Evolutionary conservation across 2,329 filamentous ascomycete genomes (phyloP).

Genomic region (Aspergillus versicolor): DNA sequence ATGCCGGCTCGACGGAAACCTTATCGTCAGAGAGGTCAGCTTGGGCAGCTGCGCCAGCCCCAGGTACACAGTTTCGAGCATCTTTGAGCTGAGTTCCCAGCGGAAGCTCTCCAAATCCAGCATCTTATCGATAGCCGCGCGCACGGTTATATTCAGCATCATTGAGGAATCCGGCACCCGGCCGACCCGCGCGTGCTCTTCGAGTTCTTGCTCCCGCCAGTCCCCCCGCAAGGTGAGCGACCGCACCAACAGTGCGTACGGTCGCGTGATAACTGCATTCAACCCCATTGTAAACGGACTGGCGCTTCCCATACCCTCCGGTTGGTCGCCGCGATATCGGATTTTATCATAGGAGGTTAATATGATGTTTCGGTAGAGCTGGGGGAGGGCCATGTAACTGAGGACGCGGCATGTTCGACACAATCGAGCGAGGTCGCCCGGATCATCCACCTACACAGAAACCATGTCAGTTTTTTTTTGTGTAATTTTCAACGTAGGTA

Average conservation of each 20-base stretch:
- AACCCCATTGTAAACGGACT: conserved; percentile 64
- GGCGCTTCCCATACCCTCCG: conserved; percentile 61
- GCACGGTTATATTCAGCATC: conserved; percentile 61
- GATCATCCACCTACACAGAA: conserved; percentile 53
- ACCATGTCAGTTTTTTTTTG: neutral
- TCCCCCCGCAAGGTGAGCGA: conserved; percentile 55
- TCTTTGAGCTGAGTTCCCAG: conserved; percentile 63
- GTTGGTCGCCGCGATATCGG: conserved; percentile 56
- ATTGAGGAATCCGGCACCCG: conserved; percentile 64
- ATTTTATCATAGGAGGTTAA: conserved; percentile 60
- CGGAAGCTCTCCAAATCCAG: conserved; percentile 54
- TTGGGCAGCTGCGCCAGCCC: conserved; percentile 52
- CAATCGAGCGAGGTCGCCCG: conserved; percentile 57
- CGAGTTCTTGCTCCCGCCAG: conserved; percentile 57
- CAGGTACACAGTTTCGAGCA: conserved; percentile 58
- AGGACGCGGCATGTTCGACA: conserved; percentile 61
- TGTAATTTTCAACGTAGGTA: neutral
- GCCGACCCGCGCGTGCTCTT: conserved; percentile 58
- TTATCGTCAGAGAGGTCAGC: conserved; percentile 55
- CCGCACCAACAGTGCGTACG: conserved; percentile 53
- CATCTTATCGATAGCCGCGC: conserved; percentile 61
- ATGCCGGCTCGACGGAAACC: conserved; percentile 56
- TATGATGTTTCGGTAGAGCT: conserved; percentile 57
- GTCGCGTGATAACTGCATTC: conserved; percentile 60
- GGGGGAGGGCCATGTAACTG: conserved; percentile 64